These are phyloP conservation scores for Diaporthe destruens DNA, from an alignment of 2,329 filamentous ascomycete genomes.

Conservation along the genomic window DNA sequence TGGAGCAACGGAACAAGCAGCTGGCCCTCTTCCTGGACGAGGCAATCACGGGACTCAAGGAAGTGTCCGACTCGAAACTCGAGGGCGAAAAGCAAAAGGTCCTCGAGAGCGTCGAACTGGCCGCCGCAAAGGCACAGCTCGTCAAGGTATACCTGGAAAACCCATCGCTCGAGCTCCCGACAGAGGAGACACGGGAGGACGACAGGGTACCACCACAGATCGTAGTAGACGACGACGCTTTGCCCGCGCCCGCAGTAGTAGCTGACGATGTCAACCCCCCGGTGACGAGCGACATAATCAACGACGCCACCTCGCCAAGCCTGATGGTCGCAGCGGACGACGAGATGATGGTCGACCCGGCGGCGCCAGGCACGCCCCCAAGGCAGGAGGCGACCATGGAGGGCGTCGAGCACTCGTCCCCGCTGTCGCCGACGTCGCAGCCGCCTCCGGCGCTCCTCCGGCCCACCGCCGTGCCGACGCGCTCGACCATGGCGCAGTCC, in stretches of 20 bases:
- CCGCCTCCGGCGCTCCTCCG: conserved; percentile 47
- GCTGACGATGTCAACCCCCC: neutral
- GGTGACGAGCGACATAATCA: conserved; percentile 31
- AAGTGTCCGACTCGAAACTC: conserved; percentile 64
- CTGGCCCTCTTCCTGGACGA: conserved; percentile 77
- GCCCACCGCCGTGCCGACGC: conserved; percentile 65
- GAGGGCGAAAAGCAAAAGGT: conserved; percentile 62
- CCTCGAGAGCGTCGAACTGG: conserved; percentile 68
- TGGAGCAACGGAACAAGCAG: conserved; percentile 76
- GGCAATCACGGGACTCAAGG: conserved; percentile 73
- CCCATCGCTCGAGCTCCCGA: conserved; percentile 51
- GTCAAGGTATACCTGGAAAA: conserved; percentile 73
- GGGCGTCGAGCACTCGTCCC: conserved; percentile 26
- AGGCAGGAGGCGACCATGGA: conserved; percentile 31
- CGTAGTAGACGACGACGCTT: conserved; percentile 43
- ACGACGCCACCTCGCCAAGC: conserved; percentile 37
- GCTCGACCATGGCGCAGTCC: conserved; percentile 78
- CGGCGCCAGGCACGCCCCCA: conserved; percentile 31
- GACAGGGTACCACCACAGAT: conserved; percentile 47
- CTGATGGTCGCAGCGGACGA: conserved; percentile 39
- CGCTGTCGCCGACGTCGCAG: conserved; percentile 24
- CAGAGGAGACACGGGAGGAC: conserved; percentile 47
- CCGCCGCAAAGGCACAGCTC: conserved; percentile 73
- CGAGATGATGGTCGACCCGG: conserved; percentile 40
- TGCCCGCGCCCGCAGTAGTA: conserved; percentile 11